Percentiles rank a stretch among this genome's conserved stretches.
These are phyloP conservation scores for Arthrobotrys iridis DNA, from an alignment of 2,329 filamentous ascomycete species.

Conservation along the genomic window DNA sequence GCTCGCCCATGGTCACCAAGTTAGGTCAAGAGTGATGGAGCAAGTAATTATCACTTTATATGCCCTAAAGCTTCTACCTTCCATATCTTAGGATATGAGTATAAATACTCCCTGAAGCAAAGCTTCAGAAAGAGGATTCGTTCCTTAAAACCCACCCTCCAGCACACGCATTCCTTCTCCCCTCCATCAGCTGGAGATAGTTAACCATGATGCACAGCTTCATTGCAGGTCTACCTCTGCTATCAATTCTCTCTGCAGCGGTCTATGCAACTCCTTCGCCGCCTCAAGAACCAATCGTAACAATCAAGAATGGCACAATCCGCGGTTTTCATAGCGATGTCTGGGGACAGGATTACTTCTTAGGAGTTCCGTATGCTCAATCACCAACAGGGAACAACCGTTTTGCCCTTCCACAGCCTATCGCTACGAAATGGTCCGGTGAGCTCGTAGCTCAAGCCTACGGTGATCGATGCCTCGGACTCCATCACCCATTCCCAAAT, in stretches of 20 bases:
- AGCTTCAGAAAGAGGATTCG: not conserved
- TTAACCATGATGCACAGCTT: slow-evolving; percentile 11
- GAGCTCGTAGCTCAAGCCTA: slow-evolving; percentile 32
- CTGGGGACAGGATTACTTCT: slow-evolving; percentile 66
- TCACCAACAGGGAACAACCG: slow-evolving; percentile 67
- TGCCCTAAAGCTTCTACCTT: too few relatives aligned
- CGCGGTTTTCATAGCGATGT: slow-evolving; percentile 62
- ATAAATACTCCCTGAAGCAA: not conserved
- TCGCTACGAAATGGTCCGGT: slow-evolving; percentile 56
- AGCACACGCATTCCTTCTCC: not conserved
- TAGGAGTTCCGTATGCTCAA: slow-evolving; percentile 70
- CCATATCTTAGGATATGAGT: too few relatives aligned
- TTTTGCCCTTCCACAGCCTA: slow-evolving; percentile 60
- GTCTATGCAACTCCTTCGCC: not conserved
- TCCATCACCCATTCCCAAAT: slow-evolving; percentile 59
- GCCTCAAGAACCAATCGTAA: not conserved
- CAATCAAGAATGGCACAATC: slow-evolving; percentile 64
- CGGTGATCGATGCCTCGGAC: slow-evolving; percentile 56
- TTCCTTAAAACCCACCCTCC: not conserved
- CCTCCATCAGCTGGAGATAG: not conserved
- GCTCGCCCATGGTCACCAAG: too few relatives aligned
- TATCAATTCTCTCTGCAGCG: slow-evolving; percentile 5
- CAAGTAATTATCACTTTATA: too few relatives aligned
- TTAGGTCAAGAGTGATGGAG: too few relatives aligned
- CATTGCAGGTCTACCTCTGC: slow-evolving; percentile 15